Conservation (phyloP, 345 rosid genomes). For the Boechera divaricarpa region DNA sequence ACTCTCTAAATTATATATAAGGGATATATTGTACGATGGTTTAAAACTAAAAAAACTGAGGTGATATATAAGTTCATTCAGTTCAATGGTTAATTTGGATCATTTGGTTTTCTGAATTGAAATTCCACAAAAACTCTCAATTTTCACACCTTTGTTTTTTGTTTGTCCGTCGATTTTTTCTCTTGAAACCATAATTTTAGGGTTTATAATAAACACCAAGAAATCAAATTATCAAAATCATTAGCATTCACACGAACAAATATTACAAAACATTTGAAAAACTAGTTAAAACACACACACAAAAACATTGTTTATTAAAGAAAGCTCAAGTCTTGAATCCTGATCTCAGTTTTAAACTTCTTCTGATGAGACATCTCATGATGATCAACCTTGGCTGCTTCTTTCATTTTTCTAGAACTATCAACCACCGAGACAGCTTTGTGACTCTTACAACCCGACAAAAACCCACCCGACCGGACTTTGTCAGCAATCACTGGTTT, state of each 20-base stretch:
- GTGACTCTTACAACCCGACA: constrained; percentile 77
- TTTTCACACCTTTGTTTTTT: not conserved
- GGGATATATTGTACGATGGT: not conserved
- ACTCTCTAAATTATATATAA: too few species aligned
- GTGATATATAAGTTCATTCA: not conserved
- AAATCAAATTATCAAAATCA: constrained; percentile 21
- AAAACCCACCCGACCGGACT: constrained; percentile 49
- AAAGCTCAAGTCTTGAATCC: constrained; percentile 48
- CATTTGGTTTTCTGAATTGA: not conserved
- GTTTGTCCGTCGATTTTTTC: not conserved
- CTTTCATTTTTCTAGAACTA: constrained; percentile 47
- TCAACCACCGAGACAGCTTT: constrained; percentile 67
- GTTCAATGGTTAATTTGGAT: not conserved
- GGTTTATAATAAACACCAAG: constrained; percentile 1
- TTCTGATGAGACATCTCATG: constrained; percentile 38
- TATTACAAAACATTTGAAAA: constrained; percentile 17
- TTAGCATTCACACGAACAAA: constrained; percentile 12
- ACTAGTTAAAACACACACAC: not conserved
- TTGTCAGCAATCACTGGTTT: constrained; percentile 41
- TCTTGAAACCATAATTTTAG: not conserved
- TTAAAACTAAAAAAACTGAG: not conserved
- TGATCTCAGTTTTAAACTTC: constrained; percentile 42
- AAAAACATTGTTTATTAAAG: constrained; percentile 29
- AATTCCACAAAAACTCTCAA: not conserved
- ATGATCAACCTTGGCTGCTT: constrained; percentile 31